Conservation (phyloP, 768 basidiomycete species). For the Leucocoprinus birnbaumii region DNA sequence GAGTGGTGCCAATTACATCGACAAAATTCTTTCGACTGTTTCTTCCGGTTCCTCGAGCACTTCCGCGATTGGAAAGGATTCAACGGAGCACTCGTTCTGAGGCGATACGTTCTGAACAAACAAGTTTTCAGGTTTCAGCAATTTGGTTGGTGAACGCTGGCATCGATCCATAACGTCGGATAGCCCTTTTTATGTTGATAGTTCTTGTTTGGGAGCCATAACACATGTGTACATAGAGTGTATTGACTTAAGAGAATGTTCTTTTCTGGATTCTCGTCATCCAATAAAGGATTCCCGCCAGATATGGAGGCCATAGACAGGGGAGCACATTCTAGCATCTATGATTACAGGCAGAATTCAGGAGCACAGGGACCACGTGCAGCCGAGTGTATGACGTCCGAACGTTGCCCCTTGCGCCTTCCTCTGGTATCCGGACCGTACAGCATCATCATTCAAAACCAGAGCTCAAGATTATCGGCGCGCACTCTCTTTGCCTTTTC, state of each 20-base stretch:
- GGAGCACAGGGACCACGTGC: constrained; percentile 5
- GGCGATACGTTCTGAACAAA: neutral
- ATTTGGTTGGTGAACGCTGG: no score
- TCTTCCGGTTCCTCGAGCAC: constrained; percentile 90
- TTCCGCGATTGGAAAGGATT: constrained; percentile 79
- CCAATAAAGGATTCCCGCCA: neutral
- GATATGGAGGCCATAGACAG: constrained; percentile 1
- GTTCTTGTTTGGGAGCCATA: no score
- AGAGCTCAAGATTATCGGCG: constrained; percentile 6
- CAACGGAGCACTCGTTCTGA: constrained; percentile 84
- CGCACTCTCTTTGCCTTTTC: constrained; percentile 8
- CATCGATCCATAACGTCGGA: no score
- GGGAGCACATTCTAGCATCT: neutral
- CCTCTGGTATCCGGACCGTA: neutral
- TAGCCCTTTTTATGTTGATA: no score
- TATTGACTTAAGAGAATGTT: no score
- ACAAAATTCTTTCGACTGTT: constrained; percentile 78
- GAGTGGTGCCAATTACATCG: constrained; percentile 91
- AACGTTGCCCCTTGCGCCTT: neutral
- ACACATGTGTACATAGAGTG: no score
- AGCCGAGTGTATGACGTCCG: constrained; percentile 5
- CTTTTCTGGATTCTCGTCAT: no score
- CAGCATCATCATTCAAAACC: neutral
- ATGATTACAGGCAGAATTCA: neutral
- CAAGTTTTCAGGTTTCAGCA: no score